Conservation (phyloP, 352 stramenopile genomes). For the Phytophthora sansomeana region DNA sequence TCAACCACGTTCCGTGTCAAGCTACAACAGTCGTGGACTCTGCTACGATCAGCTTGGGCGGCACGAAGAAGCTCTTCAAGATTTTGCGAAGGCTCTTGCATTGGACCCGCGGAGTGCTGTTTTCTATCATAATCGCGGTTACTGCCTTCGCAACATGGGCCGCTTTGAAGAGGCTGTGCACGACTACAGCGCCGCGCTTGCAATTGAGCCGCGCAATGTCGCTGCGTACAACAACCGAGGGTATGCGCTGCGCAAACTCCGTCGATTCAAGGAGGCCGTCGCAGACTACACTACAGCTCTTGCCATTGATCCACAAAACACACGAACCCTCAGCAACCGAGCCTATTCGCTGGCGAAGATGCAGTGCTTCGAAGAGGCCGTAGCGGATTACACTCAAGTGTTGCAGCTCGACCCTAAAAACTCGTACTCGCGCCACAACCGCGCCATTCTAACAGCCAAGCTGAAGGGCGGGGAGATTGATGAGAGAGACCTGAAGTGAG, state of each 20-base stretch:
- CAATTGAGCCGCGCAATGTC: slow-evolving; percentile 72
- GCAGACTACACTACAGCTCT: slow-evolving; percentile 82
- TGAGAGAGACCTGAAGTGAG: slow-evolving; percentile 48
- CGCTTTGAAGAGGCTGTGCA: slow-evolving; percentile 69
- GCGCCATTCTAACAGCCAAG: slow-evolving; percentile 82
- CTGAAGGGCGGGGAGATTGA: slow-evolving; percentile 55
- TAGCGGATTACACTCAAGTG: slow-evolving; percentile 84
- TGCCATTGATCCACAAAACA: slow-evolving; percentile 75
- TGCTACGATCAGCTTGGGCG: slow-evolving; percentile 75
- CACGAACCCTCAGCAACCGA: slow-evolving; percentile 85
- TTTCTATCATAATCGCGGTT: slow-evolving; percentile 89
- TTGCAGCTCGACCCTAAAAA: slow-evolving; percentile 75
- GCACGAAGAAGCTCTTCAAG: slow-evolving; percentile 71
- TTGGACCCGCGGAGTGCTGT: slow-evolving; percentile 80
- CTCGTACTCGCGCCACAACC: slow-evolving; percentile 87
- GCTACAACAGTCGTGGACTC: slow-evolving; percentile 85
- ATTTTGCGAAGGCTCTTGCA: slow-evolving; percentile 71
- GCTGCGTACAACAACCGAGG: slow-evolving; percentile 88
- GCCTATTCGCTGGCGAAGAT: slow-evolving; percentile 89
- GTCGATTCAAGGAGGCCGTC: slow-evolving; percentile 70
- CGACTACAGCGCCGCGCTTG: slow-evolving; percentile 74
- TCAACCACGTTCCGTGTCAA: slow-evolving; percentile 66
- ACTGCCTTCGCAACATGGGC: slow-evolving; percentile 86
- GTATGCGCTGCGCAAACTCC: slow-evolving; percentile 83
- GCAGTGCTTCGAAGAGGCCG: slow-evolving; percentile 62